Evolutionary conservation across 306 rosid species (phyloP).

Genomic region (Pterocarpus macrocarpus): DNA sequence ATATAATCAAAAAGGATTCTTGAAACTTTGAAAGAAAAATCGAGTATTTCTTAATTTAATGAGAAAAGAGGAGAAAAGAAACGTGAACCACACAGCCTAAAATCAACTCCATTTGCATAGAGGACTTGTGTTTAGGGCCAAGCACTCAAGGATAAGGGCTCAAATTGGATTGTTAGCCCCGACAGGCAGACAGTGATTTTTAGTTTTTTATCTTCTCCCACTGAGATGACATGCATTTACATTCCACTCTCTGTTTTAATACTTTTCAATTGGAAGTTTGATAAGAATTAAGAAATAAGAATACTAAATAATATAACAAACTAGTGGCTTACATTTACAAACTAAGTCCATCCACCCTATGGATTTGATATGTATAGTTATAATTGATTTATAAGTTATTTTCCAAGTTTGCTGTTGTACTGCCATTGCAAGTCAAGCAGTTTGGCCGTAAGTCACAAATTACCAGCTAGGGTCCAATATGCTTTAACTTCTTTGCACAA

Average conservation of each 20-base stretch:
- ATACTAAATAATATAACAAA: neutral
- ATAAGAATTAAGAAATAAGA: neutral
- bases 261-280: neutral
- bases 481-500: neutral
- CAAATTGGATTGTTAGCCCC: neutral
- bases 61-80: no score
- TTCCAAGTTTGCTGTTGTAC: neutral
- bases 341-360: neutral
- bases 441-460: neutral
- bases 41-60: no score
- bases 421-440: neutral
- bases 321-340: neutral
- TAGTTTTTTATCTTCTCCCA: neutral
- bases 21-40: no score
- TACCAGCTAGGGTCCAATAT: neutral
- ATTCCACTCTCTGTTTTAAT: neutral
- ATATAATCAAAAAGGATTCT: no score
- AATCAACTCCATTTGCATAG: no score
- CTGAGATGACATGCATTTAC: neutral
- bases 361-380: neutral
- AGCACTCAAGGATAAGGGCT: neutral
- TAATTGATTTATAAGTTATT: neutral
- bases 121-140: no score
- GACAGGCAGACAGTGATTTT: neutral
- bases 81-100: no score